Evolutionary conservation across 1,284 basidiomycete species (phyloP), one percentile per base, ranked within the genome.

Genomic region (Boletus mariae): DNA sequence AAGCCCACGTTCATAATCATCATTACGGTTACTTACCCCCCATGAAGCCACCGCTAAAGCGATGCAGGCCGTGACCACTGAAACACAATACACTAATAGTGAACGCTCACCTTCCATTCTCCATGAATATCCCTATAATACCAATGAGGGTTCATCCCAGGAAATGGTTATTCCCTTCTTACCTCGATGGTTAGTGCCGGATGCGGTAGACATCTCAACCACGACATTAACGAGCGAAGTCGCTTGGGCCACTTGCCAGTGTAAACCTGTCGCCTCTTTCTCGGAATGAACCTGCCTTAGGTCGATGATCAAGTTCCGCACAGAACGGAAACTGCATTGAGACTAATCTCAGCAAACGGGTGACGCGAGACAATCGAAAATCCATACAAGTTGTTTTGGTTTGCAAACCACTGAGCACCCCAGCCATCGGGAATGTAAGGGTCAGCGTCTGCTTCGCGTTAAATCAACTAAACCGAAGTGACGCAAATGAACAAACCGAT

Each of bases 201-300:
- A 51, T 29, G 67, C 73, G 35, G 70, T 73, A 6, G 75, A 74
- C 76, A 82, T 77, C 46, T 77, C 69, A 55, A 81, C 74, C 47
- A 77, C 71, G 51, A 78, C 67, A 57, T 80, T 77, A 50, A 83
- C 77, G 43, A 92, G 71, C 1, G 85, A 87, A 0, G 89, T 92
- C 1, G 85, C 80, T 64, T 92, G 89, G 5, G 88, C 80, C 23
- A 90, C 84, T 68, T 90, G 86, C 82, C 87, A 90, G 57, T 91
- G 87, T 35, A 89, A 73, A 28, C 84, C 87, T 26, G 80, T 85
- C 12, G 79, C 85, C 2, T 72, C 60, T 13, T 70, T 72, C 5
- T 73, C 64, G 0, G 80, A 69, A 25, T 83, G 79, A 58, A 86
- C 77, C 53, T 63, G 70, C 63, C 53, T 73, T 67, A 77, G 57